phyloP scores from a whole-genome alignment of 106 monocot genomes.

The Allium cepa region DNA sequence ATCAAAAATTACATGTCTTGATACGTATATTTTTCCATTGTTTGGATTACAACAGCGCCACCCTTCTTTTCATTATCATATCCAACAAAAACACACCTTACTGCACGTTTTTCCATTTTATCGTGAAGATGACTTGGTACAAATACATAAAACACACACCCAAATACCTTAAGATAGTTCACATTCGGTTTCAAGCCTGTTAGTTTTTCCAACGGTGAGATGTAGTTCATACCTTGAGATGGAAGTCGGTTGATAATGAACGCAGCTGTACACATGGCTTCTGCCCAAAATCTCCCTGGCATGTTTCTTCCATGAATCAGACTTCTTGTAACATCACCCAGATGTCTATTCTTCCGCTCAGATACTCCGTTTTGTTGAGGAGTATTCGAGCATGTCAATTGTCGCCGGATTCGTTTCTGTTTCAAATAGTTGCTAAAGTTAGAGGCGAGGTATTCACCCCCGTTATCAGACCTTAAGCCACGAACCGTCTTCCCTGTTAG shows the following conservation, averaged over 20 bases:
- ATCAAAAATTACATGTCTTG: constrained; percentile 1
- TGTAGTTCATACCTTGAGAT: background rate
- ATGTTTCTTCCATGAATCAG: constrained; percentile 4
- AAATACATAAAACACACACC: constrained; percentile 1
- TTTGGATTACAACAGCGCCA: constrained; percentile 7
- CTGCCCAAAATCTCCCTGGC: background rate
- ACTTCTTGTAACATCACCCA: background rate
- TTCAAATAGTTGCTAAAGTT: background rate
- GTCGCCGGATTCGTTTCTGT: background rate
- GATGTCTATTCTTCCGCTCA: background rate
- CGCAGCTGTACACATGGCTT: background rate
- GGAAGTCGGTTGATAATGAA: background rate
- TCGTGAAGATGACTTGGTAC: background rate
- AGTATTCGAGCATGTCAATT: background rate
- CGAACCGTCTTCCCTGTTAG: background rate
- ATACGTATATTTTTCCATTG: background rate
- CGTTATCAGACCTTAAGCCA: background rate
- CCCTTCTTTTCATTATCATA: constrained; percentile 3
- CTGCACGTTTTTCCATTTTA: background rate
- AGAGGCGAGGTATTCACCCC: background rate
- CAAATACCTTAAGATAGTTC: background rate
- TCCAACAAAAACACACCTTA: constrained; percentile 4
- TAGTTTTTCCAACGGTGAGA: background rate
- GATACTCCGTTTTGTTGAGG: background rate
- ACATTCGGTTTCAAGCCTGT: background rate